A percentile compares a stretch with the other conserved stretches of the same genome.
phyloP scores from a whole-genome alignment of 108 stramenopile genomes.

The Cylindrotheca fusiformis region DNA sequence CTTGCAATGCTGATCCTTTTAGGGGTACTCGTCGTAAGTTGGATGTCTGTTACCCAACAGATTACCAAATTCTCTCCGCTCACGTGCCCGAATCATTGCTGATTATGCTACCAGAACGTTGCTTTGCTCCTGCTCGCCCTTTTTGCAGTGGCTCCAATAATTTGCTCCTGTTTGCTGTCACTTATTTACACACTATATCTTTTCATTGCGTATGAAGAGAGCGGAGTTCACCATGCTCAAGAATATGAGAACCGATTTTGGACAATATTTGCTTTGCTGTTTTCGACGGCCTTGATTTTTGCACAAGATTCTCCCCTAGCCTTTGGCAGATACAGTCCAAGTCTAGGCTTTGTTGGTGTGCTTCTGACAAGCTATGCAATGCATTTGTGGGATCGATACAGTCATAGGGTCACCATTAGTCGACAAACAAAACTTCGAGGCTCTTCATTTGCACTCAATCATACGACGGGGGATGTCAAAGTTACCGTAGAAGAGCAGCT shows the following conservation, averaged over 20 bases:
- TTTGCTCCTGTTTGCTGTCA: conserved; percentile 66
- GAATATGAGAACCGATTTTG: conserved; percentile 95
- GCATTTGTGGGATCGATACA: conserved; percentile 84
- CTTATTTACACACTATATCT: conserved; percentile 77
- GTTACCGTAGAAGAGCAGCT: conserved; percentile 73
- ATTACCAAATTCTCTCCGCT: neutral
- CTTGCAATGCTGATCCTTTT: conserved; percentile 80
- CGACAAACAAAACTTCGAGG: conserved; percentile 51
- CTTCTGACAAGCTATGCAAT: conserved; percentile 71
- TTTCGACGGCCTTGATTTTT: conserved; percentile 80
- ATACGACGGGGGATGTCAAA: conserved; percentile 1
- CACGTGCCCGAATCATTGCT: no score
- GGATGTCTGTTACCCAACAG: neutral
- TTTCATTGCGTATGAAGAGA: conserved; percentile 82
- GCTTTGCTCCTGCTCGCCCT: conserved; percentile 67
- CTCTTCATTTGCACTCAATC: conserved; percentile 19
- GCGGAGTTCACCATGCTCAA: conserved; percentile 81
- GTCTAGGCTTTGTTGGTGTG: conserved; percentile 63
- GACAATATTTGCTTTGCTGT: conserved; percentile 79
- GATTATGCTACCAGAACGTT: conserved; percentile 34
- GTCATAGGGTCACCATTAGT: conserved; percentile 74
- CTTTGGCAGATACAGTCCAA: conserved; percentile 58
- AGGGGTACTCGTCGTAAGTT: conserved; percentile 69
- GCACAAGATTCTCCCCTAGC: conserved; percentile 83
- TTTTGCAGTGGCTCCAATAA: conserved; percentile 79